A percentile compares a stretch with the other conserved stretches of the same genome.
These are phyloP conservation scores for Echinosophora koreensis DNA, from an alignment of 306 rosid genomes.

Conservation along the genomic window DNA sequence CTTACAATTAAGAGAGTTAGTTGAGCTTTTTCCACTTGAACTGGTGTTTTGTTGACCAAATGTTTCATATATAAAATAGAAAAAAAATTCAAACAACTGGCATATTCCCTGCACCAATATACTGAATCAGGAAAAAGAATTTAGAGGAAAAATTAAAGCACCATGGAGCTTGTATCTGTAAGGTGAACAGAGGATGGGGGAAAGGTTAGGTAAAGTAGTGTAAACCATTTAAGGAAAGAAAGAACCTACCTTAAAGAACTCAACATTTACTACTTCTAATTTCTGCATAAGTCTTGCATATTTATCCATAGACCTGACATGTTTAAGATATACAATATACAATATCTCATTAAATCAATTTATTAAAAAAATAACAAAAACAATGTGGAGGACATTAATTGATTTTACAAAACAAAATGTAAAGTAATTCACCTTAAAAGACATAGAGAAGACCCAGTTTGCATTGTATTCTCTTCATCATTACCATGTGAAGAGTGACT, in stretches of 20 bases:
- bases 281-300: slow-evolving; percentile 98
- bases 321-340: slow-evolving; percentile 50
- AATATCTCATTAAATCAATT: slow-evolving; percentile 48
- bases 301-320: slow-evolving; percentile 93
- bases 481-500: slow-evolving; percentile 56
- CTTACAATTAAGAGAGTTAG: slow-evolving; percentile 78
- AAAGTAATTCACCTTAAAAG: slow-evolving; percentile 76
- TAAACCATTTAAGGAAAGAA: slow-evolving; percentile 36
- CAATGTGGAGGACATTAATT: slow-evolving; percentile 11
- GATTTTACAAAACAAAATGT: slow-evolving; percentile 29
- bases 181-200: slow-evolving; percentile 7
- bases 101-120: slow-evolving; percentile 91
- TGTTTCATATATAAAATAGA: slow-evolving; percentile 79
- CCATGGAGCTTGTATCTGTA: slow-evolving; percentile 40
- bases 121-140: slow-evolving; percentile 69
- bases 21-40: slow-evolving; percentile 76
- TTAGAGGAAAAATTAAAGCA: slow-evolving; percentile 48
- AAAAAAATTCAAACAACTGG: slow-evolving; percentile 87
- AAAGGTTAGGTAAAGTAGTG: slow-evolving; percentile 11
- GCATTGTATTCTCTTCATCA: slow-evolving; percentile 73
- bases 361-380: slow-evolving; percentile 19
- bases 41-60: slow-evolving; percentile 78
- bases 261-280: slow-evolving; percentile 81
- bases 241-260: slow-evolving; percentile 84
- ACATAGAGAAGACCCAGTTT: slow-evolving; percentile 94